Base-by-base conservation (phyloP, 441 rosid genomes). In the Codiaeum variegatum region DNA sequence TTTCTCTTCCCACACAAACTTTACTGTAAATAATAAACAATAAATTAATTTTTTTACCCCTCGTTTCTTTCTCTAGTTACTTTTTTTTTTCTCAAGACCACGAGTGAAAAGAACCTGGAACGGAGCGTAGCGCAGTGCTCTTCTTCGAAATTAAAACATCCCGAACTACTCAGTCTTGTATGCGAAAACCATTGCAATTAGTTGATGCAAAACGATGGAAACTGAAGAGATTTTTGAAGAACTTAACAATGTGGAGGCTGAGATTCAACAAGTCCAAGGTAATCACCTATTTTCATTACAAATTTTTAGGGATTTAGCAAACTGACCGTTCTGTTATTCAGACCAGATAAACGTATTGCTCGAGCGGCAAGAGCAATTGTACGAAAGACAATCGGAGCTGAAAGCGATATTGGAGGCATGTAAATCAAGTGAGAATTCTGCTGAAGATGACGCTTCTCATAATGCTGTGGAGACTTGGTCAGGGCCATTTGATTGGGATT, bases 401-500 rank as follows among this genome's bases (percentile, higher is more conserved):
- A 89, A 86, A 80, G 77, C 77, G 65, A 13, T 92, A 44, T 73
- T 91, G 74, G 91, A 91, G 76, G 84, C 90, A 26, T 75, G 83
- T 49, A 72, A 76, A 67, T 85, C 78, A 10, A 73, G 82, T 13
- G 38, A 15, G 12, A 60, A 5, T 40, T 40, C 38, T 1, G 36
- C 18, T 26, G 34, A 28, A 11, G 28, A 28, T 28, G 49, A 32
- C 13, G 70, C 38, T 34, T 4, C 16, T 51, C 59, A 47, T 0
- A 73, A 65, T 58, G 56, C 80, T 4, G 38, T 32, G 16, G 93
- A 88, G 67, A 83, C 86, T 71, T 95, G 98, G 96, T 86, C 89
- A 0, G 90, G 89, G 40, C 23, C 86, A 18, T 92, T 91, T 70
- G 90, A 87, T 59, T 95, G 99, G 99, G 99, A 95, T 73, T 87